Evolutionary conservation across 1,284 basidiomycete genomes (phyloP).

Genomic region (Erythrobasidium hasegawianum): DNA sequence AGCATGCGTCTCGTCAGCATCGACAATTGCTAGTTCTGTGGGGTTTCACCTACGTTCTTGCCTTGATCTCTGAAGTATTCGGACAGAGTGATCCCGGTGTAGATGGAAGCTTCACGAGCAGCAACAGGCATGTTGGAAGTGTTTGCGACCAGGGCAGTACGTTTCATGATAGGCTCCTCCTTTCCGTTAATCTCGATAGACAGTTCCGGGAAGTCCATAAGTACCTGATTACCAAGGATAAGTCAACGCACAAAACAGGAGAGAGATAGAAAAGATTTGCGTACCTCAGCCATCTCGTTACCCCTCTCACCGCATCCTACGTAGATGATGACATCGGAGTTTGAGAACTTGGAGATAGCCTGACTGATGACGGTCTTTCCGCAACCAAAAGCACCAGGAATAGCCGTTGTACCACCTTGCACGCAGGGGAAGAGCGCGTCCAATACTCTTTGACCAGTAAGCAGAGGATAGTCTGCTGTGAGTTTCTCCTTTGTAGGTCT

Average conservation of each 20-base stretch:
- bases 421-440: slow-evolving; percentile 99
- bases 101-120: slow-evolving; percentile 98
- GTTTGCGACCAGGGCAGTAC: slow-evolving; percentile 97
- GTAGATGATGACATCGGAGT: slow-evolving; percentile 99
- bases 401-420: slow-evolving; percentile 97
- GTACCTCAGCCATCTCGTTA: slow-evolving; percentile 92
- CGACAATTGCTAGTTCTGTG: too few relatives aligned
- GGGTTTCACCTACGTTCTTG: slow-evolving; percentile 63
- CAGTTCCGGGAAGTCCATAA: slow-evolving; percentile 80
- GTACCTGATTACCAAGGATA: background rate
- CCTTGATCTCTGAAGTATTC: slow-evolving; percentile 99
- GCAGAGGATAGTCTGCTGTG: slow-evolving; percentile 83
- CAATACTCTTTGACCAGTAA: slow-evolving; percentile 95
- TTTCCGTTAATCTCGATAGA: slow-evolving; percentile 83
- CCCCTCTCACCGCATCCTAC: slow-evolving; percentile 68
- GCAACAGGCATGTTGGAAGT: slow-evolving; percentile 99
- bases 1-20: too few relatives aligned
- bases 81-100: slow-evolving; percentile 98
- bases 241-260: background rate
- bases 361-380: slow-evolving; percentile 85
- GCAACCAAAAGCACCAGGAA: slow-evolving; percentile 98
- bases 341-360: slow-evolving; percentile 97
- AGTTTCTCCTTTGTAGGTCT: slow-evolving; percentile 92
- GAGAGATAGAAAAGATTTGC: slow-evolving; percentile 53
- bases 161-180: slow-evolving; percentile 99